Evolutionary conservation across 2,329 filamentous ascomycete species (phyloP).

Genomic region (Cadophora gregata): DNA sequence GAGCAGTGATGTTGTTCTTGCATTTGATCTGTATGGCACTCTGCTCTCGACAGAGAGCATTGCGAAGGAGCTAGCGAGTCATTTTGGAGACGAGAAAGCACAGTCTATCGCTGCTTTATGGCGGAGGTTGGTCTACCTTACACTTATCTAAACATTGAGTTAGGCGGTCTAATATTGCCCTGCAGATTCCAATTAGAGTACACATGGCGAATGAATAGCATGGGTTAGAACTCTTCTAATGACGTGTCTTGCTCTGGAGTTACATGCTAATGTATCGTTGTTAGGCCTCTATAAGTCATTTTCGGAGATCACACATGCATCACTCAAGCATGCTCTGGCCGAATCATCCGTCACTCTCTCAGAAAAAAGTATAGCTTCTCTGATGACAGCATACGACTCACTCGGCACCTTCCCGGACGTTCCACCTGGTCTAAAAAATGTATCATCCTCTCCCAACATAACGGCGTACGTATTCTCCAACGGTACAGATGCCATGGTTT

Average conservation of each 20-base stretch:
- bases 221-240: constrained; percentile 58
- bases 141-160: neutral
- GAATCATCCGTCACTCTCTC: constrained; percentile 58
- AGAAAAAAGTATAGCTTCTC: constrained; percentile 49
- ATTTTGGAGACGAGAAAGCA: constrained; percentile 64
- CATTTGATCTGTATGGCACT: constrained; percentile 79
- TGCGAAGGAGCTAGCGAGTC: constrained; percentile 58
- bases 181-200: constrained; percentile 65
- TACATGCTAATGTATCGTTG: constrained; percentile 4
- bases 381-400: constrained; percentile 70
- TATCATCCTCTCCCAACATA: constrained; percentile 42
- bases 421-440: constrained; percentile 53
- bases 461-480: constrained; percentile 56
- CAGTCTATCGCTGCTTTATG: constrained; percentile 63
- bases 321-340: constrained; percentile 68
- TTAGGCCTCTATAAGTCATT: constrained; percentile 68
- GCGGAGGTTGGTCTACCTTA: constrained; percentile 50
- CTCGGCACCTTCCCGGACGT: constrained; percentile 72
- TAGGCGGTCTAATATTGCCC: neutral
- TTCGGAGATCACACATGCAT: constrained; percentile 63
- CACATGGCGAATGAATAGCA: constrained; percentile 77
- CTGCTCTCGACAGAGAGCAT: constrained; percentile 76
- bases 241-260: constrained; percentile 12
- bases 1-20: constrained; percentile 56
- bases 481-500: constrained; percentile 68